A percentile compares a stretch with the other conserved stretches of the same genome.
Conservation (phyloP, 2,329 filamentous ascomycete species). For the Trichoderma cornu-damae region DNA sequence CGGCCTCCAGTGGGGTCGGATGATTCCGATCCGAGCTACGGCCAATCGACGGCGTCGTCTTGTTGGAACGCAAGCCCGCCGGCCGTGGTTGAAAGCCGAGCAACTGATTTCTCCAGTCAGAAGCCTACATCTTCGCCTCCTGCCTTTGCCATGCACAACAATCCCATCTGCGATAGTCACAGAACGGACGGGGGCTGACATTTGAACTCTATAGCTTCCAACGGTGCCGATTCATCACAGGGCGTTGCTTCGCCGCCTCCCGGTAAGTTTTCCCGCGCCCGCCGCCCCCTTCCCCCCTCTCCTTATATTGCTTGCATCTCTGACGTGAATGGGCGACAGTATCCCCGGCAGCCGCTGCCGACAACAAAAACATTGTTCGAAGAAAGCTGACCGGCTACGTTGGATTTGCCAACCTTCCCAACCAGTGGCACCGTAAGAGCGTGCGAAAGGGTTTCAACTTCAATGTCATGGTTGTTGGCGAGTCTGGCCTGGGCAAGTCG, state of each 20-base stretch:
- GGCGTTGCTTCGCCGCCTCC: conserved; percentile 39
- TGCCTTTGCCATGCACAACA: conserved; percentile 12
- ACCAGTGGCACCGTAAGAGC: conserved; percentile 99
- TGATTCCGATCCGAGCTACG: conserved; percentile 9
- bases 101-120: conserved; percentile 32
- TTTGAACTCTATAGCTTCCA: conserved; percentile 38
- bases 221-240: conserved; percentile 42
- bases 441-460: conserved; percentile 99
- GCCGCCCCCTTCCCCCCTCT: too few species aligned
- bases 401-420: conserved; percentile 96
- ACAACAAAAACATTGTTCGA: conserved; percentile 92
- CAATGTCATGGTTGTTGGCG: conserved; percentile 99
- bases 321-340: conserved; percentile 33
- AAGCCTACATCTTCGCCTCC: conserved; percentile 20
- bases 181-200: conserved; percentile 35
- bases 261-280: conserved; percentile 34
- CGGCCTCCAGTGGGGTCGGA: not conserved
- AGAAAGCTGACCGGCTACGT: conserved; percentile 98
- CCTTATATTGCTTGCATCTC: conserved; percentile 25
- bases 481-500: conserved; percentile 98
- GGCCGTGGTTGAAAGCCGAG: not conserved
- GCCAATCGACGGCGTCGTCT: conserved; percentile 11
- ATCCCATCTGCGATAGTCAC: not conserved
- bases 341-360: conserved; percentile 48
- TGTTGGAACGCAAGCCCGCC: not conserved